A percentile compares a stretch with the other conserved stretches of the same genome.
Evolutionary conservation across 1,284 basidiomycete species (phyloP).

Genomic region (Fomitopsis pinicola): DNA sequence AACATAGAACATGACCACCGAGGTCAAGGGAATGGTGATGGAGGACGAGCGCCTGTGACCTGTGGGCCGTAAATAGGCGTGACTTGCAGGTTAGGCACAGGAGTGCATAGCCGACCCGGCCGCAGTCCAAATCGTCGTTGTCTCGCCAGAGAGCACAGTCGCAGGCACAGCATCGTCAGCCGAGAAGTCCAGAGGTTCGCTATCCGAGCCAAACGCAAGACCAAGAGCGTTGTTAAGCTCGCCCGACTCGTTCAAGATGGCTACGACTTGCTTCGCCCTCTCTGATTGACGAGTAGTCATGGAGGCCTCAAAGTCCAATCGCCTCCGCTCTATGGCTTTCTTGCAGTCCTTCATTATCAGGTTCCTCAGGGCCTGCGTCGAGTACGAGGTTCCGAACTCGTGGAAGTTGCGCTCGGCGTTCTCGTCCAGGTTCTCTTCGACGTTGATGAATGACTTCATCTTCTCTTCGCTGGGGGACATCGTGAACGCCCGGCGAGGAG

Average conservation of each 20-base stretch:
- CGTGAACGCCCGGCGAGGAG: neutral
- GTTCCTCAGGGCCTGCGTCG: neutral
- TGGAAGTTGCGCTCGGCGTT: neutral
- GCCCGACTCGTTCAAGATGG: neutral
- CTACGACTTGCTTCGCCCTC: neutral
- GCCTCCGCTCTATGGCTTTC: neutral
- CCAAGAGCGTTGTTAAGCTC: neutral
- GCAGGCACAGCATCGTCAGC: neutral
- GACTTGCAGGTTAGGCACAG: too few species aligned
- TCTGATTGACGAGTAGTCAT: neutral
- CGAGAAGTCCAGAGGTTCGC: neutral
- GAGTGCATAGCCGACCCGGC: neutral
- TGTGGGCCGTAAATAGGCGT: too few species aligned
- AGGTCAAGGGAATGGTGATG: too few species aligned
- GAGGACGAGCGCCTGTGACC: too few species aligned
- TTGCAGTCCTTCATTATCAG: neutral
- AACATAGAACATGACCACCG: too few species aligned
- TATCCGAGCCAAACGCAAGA: neutral
- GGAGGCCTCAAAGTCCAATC: neutral
- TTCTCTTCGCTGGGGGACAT: neutral
- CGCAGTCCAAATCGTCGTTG: too few species aligned
- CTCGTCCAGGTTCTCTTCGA: neutral
- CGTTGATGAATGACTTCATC: neutral
- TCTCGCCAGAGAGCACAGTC: neutral
- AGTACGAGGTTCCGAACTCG: neutral